Conservation (phyloP, 23 red algal species). For the Gracilaria gracilis region DNA sequence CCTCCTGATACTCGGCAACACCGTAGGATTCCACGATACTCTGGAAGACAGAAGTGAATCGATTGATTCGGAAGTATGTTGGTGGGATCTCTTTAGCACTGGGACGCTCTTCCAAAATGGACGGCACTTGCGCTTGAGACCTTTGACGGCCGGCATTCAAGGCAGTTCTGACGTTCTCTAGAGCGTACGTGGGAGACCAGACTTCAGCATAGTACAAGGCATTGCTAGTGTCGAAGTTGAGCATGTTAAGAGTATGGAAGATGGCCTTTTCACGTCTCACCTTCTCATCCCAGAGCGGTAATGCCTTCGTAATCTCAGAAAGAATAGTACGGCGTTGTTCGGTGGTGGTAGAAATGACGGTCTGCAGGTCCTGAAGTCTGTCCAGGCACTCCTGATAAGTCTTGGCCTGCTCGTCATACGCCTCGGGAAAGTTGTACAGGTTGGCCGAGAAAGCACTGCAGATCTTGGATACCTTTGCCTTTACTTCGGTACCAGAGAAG, state of each 20-base stretch:
- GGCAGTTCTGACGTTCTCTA: conserved; percentile 70
- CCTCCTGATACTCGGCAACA: conserved; percentile 91
- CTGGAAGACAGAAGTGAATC: conserved; percentile 95
- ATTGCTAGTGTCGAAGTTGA: conserved; percentile 92
- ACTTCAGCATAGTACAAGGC: conserved; percentile 93
- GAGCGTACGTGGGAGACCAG: conserved; percentile 72
- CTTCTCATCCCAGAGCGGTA: conserved; percentile 84
- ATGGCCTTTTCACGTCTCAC: conserved; percentile 90
- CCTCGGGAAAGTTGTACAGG: conserved; percentile 86
- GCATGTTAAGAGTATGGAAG: conserved; percentile 92
- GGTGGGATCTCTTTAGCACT: conserved; percentile 71
- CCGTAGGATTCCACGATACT: conserved; percentile 95
- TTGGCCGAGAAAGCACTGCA: conserved; percentile 87
- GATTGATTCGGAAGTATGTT: conserved; percentile 87
- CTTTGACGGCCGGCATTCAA: conserved; percentile 64
- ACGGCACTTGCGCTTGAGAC: conserved; percentile 86
- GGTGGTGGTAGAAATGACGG: conserved; percentile 81
- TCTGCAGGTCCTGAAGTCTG: conserved; percentile 74
- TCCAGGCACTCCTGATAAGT: conserved; percentile 42
- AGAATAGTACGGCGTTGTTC: conserved; percentile 68
- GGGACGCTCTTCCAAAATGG: conserved; percentile 82
- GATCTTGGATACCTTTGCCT: conserved; percentile 85
- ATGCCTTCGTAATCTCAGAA: conserved; percentile 59
- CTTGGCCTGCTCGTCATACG: conserved; percentile 47
- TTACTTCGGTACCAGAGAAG: conserved; percentile 84